A percentile compares a stretch with the other conserved stretches of the same genome.
Conservation (phyloP, 768 basidiomycete genomes). For the Boletus subcaerulescens region DNA sequence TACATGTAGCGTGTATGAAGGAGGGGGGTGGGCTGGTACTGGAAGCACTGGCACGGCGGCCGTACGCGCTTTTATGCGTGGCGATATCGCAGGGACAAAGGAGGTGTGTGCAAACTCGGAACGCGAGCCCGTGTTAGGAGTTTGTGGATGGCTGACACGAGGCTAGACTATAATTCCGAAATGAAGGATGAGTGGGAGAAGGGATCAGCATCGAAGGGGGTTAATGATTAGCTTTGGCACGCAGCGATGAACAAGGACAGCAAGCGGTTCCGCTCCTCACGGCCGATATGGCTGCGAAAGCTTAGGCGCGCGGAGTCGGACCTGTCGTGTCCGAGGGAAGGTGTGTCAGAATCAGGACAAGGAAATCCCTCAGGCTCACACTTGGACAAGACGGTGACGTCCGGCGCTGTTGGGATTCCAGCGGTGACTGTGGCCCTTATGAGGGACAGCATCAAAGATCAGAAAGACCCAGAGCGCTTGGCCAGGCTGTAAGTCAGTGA, state of each 20-base stretch:
- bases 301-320: conserved; percentile 5
- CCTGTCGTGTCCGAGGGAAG: background rate
- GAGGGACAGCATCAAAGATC: conserved; percentile 25
- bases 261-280: conserved; percentile 28
- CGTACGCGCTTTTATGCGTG: conserved; percentile 29
- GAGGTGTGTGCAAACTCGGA: conserved; percentile 29
- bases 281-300: conserved; percentile 20
- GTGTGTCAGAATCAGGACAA: conserved; percentile 4
- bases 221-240: conserved; percentile 35
- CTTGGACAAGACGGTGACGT: conserved; percentile 9
- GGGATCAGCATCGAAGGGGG: conserved; percentile 32
- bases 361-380: conserved; percentile 20
- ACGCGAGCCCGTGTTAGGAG: conserved; percentile 30
- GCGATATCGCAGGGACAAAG: conserved; percentile 27
- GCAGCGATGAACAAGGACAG: conserved; percentile 25
- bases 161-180: conserved; percentile 36
- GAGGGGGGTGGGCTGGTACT: conserved; percentile 41
- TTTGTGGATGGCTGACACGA: conserved; percentile 30
- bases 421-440: conserved; percentile 13
- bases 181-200: conserved; percentile 34
- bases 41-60: conserved; percentile 19
- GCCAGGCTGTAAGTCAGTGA: background rate
- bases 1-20: conserved; percentile 56
- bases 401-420: conserved; percentile 12
- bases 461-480: background rate